Evolutionary conservation across 108 stramenopile genomes (phyloP).

Genomic region (Stephanodiscus minutulus): DNA sequence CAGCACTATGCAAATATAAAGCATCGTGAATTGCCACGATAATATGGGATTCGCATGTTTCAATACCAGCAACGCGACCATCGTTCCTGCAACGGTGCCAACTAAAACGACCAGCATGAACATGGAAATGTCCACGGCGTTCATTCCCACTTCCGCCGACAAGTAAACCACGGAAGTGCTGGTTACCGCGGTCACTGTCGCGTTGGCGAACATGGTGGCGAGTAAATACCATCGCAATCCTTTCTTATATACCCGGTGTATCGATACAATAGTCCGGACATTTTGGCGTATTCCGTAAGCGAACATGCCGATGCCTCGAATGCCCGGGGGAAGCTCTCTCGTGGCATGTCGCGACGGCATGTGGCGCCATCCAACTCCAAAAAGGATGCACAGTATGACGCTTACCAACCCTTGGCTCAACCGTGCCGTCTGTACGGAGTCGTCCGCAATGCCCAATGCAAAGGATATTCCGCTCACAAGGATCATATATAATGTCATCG

Average conservation of each 20-base stretch:
- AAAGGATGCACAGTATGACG: slow-evolving; percentile 24
- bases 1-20: slow-evolving; percentile 12
- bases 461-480: slow-evolving; percentile 40
- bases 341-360: slow-evolving; percentile 30
- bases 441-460: slow-evolving; percentile 32
- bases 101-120: slow-evolving; percentile 54
- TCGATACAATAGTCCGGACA: slow-evolving; percentile 39
- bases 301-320: slow-evolving; percentile 8
- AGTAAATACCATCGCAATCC: slow-evolving; percentile 59
- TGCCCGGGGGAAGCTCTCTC: slow-evolving; percentile 47
- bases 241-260: slow-evolving; percentile 40
- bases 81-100: slow-evolving; percentile 46
- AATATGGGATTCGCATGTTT: slow-evolving; percentile 37
- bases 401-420: slow-evolving; percentile 43
- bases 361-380: slow-evolving; percentile 46
- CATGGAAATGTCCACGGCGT: slow-evolving; percentile 50
- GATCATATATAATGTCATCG: slow-evolving; percentile 48
- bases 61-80: slow-evolving; percentile 34
- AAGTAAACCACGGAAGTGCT: slow-evolving; percentile 56
- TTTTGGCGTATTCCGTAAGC: slow-evolving; percentile 51
- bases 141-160: slow-evolving; percentile 42
- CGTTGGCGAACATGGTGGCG: slow-evolving; percentile 54
- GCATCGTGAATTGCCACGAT: slow-evolving; percentile 44
- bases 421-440: slow-evolving; percentile 44
- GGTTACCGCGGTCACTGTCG: slow-evolving; percentile 36